Conservation (phyloP, 129 eudicot genomes). For the carrot (Daucus carota) region DH1_v3.0 NC_030388.2:31173501-31174000, state of each 20-base stretch:
- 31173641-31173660: too few relatives aligned
- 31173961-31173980: slow-evolving; percentile 63
- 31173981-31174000: slow-evolving; percentile 63
- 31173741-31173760: neutral
- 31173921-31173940: slow-evolving; percentile 18
- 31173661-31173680: too few relatives aligned
- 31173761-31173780: slow-evolving; percentile 14
- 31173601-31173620: too few relatives aligned
- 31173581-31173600: too few relatives aligned
- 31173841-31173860: neutral
- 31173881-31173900: neutral
- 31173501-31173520: too few relatives aligned
- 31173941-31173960: slow-evolving; percentile 32
- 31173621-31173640: too few relatives aligned
- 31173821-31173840: slow-evolving; percentile 1
- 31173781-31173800: slow-evolving; percentile 31
- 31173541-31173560: too few relatives aligned
- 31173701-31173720: neutral
- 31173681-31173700: neutral
- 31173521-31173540: too few relatives aligned
- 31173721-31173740: neutral
- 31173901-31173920: slow-evolving; percentile 29
- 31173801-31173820: slow-evolving; percentile 9
- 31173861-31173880: neutral
- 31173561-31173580: too few relatives aligned